Percentiles rank a stretch among this genome's conserved stretches.
These are phyloP conservation scores for Spiromastix sp. DNA, from an alignment of 2,329 filamentous ascomycete species.

Conservation along the genomic window DNA sequence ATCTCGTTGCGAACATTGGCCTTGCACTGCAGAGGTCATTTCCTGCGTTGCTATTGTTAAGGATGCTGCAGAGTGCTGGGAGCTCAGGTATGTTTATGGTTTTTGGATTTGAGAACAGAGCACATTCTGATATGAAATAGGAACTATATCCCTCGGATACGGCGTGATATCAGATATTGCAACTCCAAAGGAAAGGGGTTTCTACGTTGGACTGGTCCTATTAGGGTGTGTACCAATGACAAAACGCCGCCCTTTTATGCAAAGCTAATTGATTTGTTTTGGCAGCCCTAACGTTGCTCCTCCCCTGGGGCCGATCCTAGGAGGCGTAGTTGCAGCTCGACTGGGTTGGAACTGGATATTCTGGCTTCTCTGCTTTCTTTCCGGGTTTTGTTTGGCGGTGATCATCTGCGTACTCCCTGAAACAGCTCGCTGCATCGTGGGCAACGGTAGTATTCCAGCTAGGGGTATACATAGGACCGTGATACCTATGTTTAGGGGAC, in stretches of 20 bases:
- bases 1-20: slow-evolving; percentile 29
- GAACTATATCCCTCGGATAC: slow-evolving; percentile 20
- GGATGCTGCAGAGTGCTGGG: slow-evolving; percentile 26
- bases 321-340: no score
- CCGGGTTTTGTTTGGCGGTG: slow-evolving; percentile 12
- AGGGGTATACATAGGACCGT: no score
- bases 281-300: no score
- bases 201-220: slow-evolving; percentile 19
- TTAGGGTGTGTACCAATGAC: no score
- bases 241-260: no score
- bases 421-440: slow-evolving; percentile 24
- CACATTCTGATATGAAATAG: slow-evolving; percentile 7
- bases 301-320: no score
- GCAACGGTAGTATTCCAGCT: slow-evolving; percentile 19
- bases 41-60: slow-evolving; percentile 24
- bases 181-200: slow-evolving; percentile 20
- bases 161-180: slow-evolving; percentile 25
- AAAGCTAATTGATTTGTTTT: no score
- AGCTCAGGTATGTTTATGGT: slow-evolving; percentile 8
- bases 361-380: slow-evolving; percentile 21
- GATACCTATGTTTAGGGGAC: no score
- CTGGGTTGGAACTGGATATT: slow-evolving; percentile 24
- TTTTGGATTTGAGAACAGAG: not conserved
- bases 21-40: slow-evolving; percentile 27
- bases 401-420: slow-evolving; percentile 20